Percentiles rank a stretch among this genome's conserved stretches.
phyloP scores from a whole-genome alignment of 177 flowering plant species.

The Vitis hybrid region DNA sequence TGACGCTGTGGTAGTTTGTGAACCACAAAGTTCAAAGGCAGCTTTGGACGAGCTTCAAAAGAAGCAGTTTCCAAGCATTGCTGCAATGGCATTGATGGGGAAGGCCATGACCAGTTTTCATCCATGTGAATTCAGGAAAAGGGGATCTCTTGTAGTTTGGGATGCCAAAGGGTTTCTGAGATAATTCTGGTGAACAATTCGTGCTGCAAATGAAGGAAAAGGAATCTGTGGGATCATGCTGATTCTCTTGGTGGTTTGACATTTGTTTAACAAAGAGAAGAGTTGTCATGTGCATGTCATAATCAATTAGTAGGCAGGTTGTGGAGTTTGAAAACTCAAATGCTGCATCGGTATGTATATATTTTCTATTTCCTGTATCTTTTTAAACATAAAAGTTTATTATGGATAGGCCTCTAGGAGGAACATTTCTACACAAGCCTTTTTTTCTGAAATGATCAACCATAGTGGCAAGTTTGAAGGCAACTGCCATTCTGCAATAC shows the following conservation, averaged over 20 bases:
- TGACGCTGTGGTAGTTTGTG: conserved; percentile 27
- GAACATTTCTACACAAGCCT: background rate
- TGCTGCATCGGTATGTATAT: conserved; percentile 17
- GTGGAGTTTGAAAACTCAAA: conserved; percentile 1
- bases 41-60: conserved; percentile 31
- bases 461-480: too few species aligned
- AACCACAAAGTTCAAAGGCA: conserved; percentile 42
- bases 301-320: background rate
- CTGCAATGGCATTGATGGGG: conserved; percentile 88
- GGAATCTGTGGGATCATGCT: background rate
- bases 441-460: background rate
- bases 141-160: conserved; percentile 67
- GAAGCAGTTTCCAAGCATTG: conserved; percentile 77
- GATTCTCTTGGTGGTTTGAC: conserved; percentile 1
- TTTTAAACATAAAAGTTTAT: background rate
- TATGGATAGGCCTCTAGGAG: background rate
- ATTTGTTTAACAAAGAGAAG: background rate
- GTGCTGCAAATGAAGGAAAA: background rate
- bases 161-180: conserved; percentile 28
- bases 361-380: background rate
- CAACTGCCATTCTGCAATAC: too few species aligned
- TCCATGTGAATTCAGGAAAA: conserved; percentile 49
- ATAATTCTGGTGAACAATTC: background rate
- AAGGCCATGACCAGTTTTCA: conserved; percentile 58
- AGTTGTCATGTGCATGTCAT: conserved; percentile 1